Percentiles rank a stretch among this genome's conserved stretches.
Conservation (phyloP, 1,284 basidiomycete species). For the Filobasidium uniguttulatum region DNA sequence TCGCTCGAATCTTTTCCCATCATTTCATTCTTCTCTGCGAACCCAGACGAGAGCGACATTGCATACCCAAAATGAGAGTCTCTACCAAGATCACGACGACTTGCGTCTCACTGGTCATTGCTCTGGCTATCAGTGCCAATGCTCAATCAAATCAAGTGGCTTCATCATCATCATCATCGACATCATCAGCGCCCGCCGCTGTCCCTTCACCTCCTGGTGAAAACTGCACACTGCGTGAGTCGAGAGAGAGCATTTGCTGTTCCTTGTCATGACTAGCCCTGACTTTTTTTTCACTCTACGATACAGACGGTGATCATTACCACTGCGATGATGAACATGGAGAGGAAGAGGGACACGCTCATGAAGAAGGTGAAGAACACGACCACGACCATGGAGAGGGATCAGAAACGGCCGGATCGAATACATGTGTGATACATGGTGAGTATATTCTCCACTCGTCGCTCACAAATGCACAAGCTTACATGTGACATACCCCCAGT, state of each 20-base stretch:
- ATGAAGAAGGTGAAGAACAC: constrained; percentile 12
- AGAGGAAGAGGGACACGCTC: neutral
- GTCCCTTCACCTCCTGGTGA: neutral
- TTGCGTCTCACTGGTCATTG: neutral
- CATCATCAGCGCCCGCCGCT: too few species aligned
- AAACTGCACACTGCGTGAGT: constrained; percentile 6
- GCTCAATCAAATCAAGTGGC: too few species aligned
- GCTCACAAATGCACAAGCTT: constrained; percentile 16
- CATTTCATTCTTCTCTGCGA: too few species aligned
- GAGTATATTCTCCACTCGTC: neutral
- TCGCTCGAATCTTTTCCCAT: too few species aligned
- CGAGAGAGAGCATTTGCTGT: too few species aligned
- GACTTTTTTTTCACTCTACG: too few species aligned
- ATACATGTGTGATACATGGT: constrained; percentile 27
- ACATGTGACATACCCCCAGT: neutral
- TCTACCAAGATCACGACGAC: too few species aligned
- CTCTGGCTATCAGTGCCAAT: constrained; percentile 5
- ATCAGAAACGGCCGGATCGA: constrained; percentile 13
- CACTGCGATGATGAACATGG: neutral
- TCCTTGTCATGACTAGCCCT: too few species aligned
- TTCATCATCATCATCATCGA: too few species aligned
- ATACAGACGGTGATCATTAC: neutral
- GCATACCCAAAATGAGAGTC: neutral
- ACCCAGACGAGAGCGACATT: too few species aligned
- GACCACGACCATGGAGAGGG: constrained; percentile 14